These are phyloP conservation scores for Pouteria campechiana DNA, from an alignment of 179 eudicot genomes.

Conservation along the genomic window DNA sequence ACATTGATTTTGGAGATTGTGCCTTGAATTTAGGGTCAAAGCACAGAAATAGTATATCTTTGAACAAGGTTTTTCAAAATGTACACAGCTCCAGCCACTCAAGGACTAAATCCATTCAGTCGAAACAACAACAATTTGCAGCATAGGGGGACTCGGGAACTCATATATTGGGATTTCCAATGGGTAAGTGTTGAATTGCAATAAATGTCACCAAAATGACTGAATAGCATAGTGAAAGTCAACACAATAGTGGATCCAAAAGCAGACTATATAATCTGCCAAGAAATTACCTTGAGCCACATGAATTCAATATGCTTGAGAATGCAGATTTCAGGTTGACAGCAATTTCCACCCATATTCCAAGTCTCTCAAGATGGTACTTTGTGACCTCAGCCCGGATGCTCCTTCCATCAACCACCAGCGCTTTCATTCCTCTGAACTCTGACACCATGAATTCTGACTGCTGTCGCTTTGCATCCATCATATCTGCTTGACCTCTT, in stretches of 20 bases:
- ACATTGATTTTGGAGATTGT: too few relatives aligned
- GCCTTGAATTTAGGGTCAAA: too few relatives aligned
- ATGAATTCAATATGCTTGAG: slow-evolving; percentile 5
- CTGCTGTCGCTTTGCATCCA: slow-evolving; percentile 22
- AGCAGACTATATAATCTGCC: background rate
- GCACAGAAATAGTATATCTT: too few relatives aligned
- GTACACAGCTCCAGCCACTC: too few relatives aligned
- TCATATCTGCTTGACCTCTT: slow-evolving; percentile 27
- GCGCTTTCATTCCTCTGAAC: slow-evolving; percentile 61
- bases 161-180: too few relatives aligned
- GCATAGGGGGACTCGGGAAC: too few relatives aligned
- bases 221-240: background rate
- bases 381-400: slow-evolving; percentile 70
- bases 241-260: background rate
- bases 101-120: too few relatives aligned
- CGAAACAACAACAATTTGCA: too few relatives aligned
- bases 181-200: too few relatives aligned
- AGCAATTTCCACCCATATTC: slow-evolving; percentile 44
- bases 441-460: slow-evolving; percentile 42
- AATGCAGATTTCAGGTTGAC: slow-evolving; percentile 36
- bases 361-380: slow-evolving; percentile 82
- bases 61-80: too few relatives aligned
- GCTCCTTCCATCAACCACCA: slow-evolving; percentile 62
- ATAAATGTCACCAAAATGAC: too few relatives aligned
- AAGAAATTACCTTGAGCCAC: background rate